Percentiles rank a stretch among this genome's conserved stretches.
Evolutionary conservation across 306 rosid genomes (phyloP).

Genomic region (Oemleria cerasiformis): DNA sequence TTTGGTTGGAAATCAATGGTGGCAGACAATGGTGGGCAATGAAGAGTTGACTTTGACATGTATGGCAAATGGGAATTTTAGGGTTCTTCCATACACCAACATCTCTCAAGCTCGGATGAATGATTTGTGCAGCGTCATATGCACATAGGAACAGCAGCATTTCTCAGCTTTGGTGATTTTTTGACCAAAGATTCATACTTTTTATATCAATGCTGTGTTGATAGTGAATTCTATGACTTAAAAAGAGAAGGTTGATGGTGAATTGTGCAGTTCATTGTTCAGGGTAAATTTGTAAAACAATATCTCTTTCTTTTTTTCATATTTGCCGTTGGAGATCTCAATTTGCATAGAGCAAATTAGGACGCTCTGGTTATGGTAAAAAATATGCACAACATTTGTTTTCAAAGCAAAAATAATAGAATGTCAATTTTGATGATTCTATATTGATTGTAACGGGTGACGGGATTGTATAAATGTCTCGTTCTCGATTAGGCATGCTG

Average conservation of each 20-base stretch:
- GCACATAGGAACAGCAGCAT: slow-evolving; percentile 32
- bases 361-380: too few species aligned
- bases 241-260: not conserved
- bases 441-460: too few species aligned
- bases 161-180: slow-evolving; percentile 14
- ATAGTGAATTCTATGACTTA: not conserved
- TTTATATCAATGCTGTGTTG: slow-evolving; percentile 14
- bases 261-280: not conserved
- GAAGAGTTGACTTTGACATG: slow-evolving; percentile 86
- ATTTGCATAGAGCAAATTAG: too few species aligned
- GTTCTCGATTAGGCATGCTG: too few species aligned
- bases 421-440: too few species aligned
- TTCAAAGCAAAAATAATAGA: too few species aligned
- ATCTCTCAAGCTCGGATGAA: slow-evolving; percentile 59
- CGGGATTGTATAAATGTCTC: too few species aligned
- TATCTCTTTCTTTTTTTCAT: too few species aligned
- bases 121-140: slow-evolving; percentile 72
- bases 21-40: slow-evolving; percentile 92
- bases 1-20: not conserved
- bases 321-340: too few species aligned
- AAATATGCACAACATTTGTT: too few species aligned
- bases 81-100: slow-evolving; percentile 72
- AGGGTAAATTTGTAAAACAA: too few species aligned
- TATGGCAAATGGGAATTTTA: slow-evolving; percentile 63
- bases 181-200: not conserved